These are phyloP conservation scores for Pseudovirgaria hyperparasitica DNA, from an alignment of 2,329 filamentous ascomycete species.

Conservation along the genomic window DNA sequence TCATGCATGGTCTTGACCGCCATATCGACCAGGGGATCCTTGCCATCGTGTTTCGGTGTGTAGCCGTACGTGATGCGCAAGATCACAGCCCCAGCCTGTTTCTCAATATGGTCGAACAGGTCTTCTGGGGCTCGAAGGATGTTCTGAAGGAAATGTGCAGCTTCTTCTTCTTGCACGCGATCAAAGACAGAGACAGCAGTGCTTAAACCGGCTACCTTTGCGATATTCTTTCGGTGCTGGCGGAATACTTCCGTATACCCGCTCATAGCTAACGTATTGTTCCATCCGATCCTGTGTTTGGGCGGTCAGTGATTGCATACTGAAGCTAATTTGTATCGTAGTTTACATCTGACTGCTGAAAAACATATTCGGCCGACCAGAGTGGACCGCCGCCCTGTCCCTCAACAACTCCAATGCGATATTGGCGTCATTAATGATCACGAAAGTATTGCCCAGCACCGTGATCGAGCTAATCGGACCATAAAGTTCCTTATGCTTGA, in stretches of 20 bases:
- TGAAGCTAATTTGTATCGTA: too few species aligned
- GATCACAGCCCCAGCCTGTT: conserved; percentile 16
- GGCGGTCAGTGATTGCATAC: too few species aligned
- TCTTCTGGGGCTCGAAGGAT: conserved; percentile 11
- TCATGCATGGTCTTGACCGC: conserved; percentile 26
- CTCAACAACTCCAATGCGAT: conserved; percentile 14
- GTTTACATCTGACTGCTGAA: conserved; percentile 17
- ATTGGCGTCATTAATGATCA: conserved; percentile 17
- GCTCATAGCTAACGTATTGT: conserved; percentile 11
- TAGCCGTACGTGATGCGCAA: conserved; percentile 28
- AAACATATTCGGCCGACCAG: conserved; percentile 12
- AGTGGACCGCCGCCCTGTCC: conserved; percentile 11
- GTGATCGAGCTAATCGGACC: conserved; percentile 19
- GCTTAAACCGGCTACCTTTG: conserved; percentile 13
- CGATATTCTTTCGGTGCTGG: conserved; percentile 14
- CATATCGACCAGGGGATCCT: conserved; percentile 33
- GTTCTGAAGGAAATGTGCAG: conserved; percentile 15
- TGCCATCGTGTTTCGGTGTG: conserved; percentile 23
- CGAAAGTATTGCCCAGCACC: conserved; percentile 15
- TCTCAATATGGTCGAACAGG: conserved; percentile 16
- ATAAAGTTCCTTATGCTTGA: conserved; percentile 28
- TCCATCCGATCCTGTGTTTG: conserved; percentile 15
- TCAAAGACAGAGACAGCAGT: conserved; percentile 13
- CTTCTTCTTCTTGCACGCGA: conserved; percentile 15
- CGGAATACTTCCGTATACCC: conserved; percentile 13